Evolutionary conservation across 2,329 filamentous ascomycete species (phyloP), one percentile per base, ranked within the genome.

Genomic region (Aspergillus ruber): DNA sequence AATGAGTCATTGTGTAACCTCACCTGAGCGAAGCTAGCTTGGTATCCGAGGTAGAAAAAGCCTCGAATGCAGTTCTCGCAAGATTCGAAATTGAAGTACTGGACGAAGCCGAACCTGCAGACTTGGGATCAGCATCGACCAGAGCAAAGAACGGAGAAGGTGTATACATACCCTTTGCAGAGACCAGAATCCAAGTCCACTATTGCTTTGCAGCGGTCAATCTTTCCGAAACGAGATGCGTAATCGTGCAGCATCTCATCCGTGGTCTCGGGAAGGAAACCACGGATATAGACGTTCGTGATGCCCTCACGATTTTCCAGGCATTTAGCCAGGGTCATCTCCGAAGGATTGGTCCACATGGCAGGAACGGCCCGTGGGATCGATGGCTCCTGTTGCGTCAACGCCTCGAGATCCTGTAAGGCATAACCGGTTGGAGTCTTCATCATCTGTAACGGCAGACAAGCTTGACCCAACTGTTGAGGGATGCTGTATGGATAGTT

Each of bases 121-220:
- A 42, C 33, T 6, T 8, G 54, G 74, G 63, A 50, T 51, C 43
- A 53, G 42, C 20, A 45, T 44, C 25, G 44, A 42, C 49, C 35
- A n/a, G n/a, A 15, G 42, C 40, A 43, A 21, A 44, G 18, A 51
- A 38, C 43, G 49, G 13, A 47, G 39, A 42, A 10, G 21, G 21
- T 50, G 38, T 15, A 48, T 7, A 72, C 79, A 61, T 73, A 95
- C 93, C 93, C 93, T 74, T 98, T 98, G 81, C 93, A 98, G 54
- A 90, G 85, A 50, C 90, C 88, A 43, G 89, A 95, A 57, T 86
- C 84, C 45, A 90, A 85, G 72, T 98, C 94, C 62, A 98, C 95
- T 72, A 98, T 98, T 12, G 94, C 93, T 77, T 98, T 98, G 63
- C 90, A 96, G 56, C 90, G 95, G 72, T 95, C 89, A 49, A 98